These are phyloP conservation scores for Fusarium graminum DNA, from an alignment of 2,329 filamentous ascomycete species.

Conservation along the genomic window DNA sequence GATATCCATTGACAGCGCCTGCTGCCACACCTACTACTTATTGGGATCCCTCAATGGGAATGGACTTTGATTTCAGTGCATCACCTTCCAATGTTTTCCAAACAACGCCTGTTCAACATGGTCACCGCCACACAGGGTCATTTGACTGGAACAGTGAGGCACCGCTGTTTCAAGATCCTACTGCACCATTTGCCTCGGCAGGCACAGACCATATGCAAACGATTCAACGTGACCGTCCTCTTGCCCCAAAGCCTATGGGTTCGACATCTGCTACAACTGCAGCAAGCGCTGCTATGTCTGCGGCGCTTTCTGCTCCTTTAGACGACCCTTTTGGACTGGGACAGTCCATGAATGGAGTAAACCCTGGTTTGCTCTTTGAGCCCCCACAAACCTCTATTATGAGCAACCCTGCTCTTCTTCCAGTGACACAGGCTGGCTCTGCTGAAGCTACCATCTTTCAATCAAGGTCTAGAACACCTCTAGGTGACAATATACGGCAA, in stretches of 20 bases:
- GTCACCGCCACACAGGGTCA: conserved; percentile 63
- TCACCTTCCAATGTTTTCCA: conserved; percentile 60
- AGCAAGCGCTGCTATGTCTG: conserved; percentile 53
- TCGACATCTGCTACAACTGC: conserved; percentile 45
- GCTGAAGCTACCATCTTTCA: conserved; percentile 48
- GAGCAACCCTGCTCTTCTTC: conserved; percentile 55
- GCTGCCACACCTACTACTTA: conserved; percentile 65
- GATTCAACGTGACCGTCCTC: conserved; percentile 58
- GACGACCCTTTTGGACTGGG: conserved; percentile 66
- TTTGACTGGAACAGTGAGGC: conserved; percentile 70
- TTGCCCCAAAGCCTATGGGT: conserved; percentile 65
- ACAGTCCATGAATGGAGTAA: conserved; percentile 63
- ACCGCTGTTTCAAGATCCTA: conserved; percentile 67
- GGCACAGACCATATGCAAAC: conserved; percentile 56
- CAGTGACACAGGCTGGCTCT: conserved; percentile 48
- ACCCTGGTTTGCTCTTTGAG: conserved; percentile 71
- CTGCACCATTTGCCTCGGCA: conserved; percentile 49
- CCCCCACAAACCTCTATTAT: conserved; percentile 63
- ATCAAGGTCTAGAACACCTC: conserved; percentile 45
- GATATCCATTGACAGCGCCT: conserved; percentile 71
- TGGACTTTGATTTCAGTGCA: conserved; percentile 71
- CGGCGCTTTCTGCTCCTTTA: conserved; percentile 59
- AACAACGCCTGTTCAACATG: conserved; percentile 45
- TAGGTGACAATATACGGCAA: conserved; percentile 58
- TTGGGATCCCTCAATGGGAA: conserved; percentile 71